phyloP scores from a whole-genome alignment of 306 rosid genomes.

The Dryas alaskensis region DNA sequence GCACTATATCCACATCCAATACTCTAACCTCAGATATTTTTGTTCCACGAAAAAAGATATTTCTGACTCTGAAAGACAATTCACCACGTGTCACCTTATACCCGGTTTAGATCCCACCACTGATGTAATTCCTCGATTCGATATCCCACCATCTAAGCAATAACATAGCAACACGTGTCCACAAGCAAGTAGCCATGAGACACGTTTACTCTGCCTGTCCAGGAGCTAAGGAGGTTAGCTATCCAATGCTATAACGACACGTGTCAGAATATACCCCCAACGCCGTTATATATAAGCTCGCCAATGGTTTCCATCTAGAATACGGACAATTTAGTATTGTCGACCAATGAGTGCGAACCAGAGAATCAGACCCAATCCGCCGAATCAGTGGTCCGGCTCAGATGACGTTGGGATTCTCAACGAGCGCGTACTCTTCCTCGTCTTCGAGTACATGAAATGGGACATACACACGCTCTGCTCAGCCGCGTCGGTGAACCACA shows the following conservation, averaged over 20 bases:
- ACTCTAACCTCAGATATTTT: not conserved
- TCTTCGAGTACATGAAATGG: conserved; percentile 50
- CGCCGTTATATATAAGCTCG: not conserved
- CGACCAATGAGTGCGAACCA: conserved; percentile 28
- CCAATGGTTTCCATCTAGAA: too few relatives aligned
- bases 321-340: not conserved
- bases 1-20: too few relatives aligned
- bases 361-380: conserved; percentile 28
- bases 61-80: conserved; percentile 8
- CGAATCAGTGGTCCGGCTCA: conserved; percentile 26
- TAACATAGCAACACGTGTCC: conserved; percentile 22
- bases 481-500: conserved; percentile 45
- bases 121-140: conserved; percentile 3
- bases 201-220: not conserved
- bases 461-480: conserved; percentile 43
- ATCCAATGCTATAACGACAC: conserved; percentile 5
- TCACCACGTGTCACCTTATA: conserved; percentile 27
- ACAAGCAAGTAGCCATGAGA: rapidly evolving
- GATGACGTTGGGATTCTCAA: conserved; percentile 40
- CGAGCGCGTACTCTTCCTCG: conserved; percentile 44
- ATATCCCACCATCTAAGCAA: not conserved
- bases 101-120: not conserved
- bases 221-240: not conserved
- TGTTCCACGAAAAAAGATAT: conserved; percentile 30
- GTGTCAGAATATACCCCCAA: not conserved